These are phyloP conservation scores for Venturiaceae sp. DNA, from an alignment of 2,329 filamentous ascomycete species.

Conservation along the genomic window DNA sequence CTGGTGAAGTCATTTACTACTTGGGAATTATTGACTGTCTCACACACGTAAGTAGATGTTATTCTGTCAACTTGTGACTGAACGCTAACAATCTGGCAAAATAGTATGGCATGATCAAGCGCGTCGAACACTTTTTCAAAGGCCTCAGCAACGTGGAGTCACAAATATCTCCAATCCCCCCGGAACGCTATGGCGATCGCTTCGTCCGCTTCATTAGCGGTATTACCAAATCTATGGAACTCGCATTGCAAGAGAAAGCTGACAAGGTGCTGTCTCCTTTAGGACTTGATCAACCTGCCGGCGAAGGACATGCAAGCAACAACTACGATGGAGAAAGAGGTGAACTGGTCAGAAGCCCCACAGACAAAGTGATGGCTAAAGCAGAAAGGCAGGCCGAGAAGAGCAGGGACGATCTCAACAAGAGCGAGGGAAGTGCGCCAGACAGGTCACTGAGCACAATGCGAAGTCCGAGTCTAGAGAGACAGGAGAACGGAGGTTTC, in stretches of 20 bases:
- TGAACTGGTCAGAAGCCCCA: slow-evolving; percentile 19
- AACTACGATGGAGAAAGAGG: slow-evolving; percentile 16
- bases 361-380: slow-evolving; percentile 45
- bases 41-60: slow-evolving; percentile 65
- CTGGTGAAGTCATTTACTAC: slow-evolving; percentile 92
- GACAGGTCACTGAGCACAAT: slow-evolving; percentile 51
- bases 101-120: slow-evolving; percentile 89
- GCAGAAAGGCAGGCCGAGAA: slow-evolving; percentile 53
- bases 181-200: slow-evolving; percentile 82
- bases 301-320: neutral
- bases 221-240: slow-evolving; percentile 83
- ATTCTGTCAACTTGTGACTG: neutral
- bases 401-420: slow-evolving; percentile 12
- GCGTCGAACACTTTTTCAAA: slow-evolving; percentile 95
- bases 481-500: slow-evolving; percentile 42
- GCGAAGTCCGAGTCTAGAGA: slow-evolving; percentile 47
- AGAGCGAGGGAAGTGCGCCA: slow-evolving; percentile 46
- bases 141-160: slow-evolving; percentile 73
- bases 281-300: neutral
- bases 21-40: slow-evolving; percentile 97
- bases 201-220: slow-evolving; percentile 88
- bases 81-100: neutral
- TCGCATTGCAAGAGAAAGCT: slow-evolving; percentile 49
- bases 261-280: neutral
- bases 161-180: slow-evolving; percentile 87